A percentile compares a stretch with the other conserved stretches of the same genome.
These are phyloP conservation scores for Myriosclerotinia duriaeana DNA, from an alignment of 2,329 filamentous ascomycete species.

Conservation along the genomic window DNA sequence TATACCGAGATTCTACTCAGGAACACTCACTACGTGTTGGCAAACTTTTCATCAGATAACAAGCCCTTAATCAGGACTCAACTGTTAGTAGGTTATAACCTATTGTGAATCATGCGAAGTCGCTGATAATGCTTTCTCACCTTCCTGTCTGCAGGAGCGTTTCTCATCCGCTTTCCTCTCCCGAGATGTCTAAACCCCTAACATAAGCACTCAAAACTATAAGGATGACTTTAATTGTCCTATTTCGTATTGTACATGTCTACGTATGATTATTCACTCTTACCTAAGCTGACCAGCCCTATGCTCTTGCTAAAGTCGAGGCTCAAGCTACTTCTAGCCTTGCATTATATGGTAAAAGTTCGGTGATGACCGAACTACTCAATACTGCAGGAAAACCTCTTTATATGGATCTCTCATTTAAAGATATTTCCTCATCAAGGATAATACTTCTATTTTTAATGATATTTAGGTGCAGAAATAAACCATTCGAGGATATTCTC, in stretches of 20 bases:
- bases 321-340: not conserved
- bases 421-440: too few relatives aligned
- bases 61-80: not conserved
- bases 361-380: not conserved
- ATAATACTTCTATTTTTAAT: too few relatives aligned
- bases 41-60: not conserved
- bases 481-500: too few relatives aligned
- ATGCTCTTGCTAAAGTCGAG: not conserved
- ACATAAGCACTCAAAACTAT: not conserved
- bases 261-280: not conserved
- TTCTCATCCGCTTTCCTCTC: not conserved
- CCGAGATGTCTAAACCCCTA: not conserved
- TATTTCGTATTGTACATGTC: not conserved
- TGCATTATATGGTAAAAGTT: not conserved
- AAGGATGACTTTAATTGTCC: slow-evolving; percentile 6
- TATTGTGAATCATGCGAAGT: not conserved
- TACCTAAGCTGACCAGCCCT: slow-evolving; percentile 12
- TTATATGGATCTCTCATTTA: too few relatives aligned
- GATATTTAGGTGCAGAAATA: too few relatives aligned
- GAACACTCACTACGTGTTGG: not conserved
- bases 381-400: too few relatives aligned
- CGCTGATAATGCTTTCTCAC: not conserved
- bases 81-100: not conserved
- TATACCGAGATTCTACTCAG: not conserved
- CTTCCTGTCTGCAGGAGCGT: not conserved